These are phyloP conservation scores for Dictyostelium capitatum DNA, from an alignment of 78 protist species.

Conservation along the genomic window DNA sequence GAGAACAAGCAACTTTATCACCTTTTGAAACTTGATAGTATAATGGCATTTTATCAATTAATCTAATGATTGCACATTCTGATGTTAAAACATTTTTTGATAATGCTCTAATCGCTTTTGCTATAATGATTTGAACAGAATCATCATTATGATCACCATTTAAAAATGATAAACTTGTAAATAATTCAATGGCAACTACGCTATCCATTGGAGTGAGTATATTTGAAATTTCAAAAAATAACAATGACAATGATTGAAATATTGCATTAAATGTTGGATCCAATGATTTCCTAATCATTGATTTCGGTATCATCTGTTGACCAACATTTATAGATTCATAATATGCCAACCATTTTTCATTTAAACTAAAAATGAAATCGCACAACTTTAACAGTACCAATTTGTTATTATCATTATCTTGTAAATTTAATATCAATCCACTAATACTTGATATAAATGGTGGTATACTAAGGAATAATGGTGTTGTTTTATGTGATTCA, in stretches of 20 bases:
- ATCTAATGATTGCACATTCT: conserved; percentile 69
- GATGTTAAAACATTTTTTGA: conserved; percentile 36
- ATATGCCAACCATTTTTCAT: conserved; percentile 48
- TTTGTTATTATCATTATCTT: conserved; percentile 65
- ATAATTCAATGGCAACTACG: conserved; percentile 49
- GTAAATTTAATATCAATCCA: conserved; percentile 7
- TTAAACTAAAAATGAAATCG: conserved; percentile 38
- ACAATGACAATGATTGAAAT: conserved; percentile 8
- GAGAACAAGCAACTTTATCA: conserved; percentile 25
- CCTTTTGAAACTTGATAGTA: conserved; percentile 26
- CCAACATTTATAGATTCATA: background rate
- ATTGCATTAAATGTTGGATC: conserved; percentile 48
- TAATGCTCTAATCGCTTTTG: conserved; percentile 21
- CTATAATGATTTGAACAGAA: background rate
- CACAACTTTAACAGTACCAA: conserved; percentile 30
- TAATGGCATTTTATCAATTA: conserved; percentile 63
- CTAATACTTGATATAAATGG: conserved; percentile 35
- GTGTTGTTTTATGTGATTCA: conserved; percentile 30
- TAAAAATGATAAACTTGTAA: conserved; percentile 35
- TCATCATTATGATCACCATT: conserved; percentile 46
- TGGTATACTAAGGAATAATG: conserved; percentile 22
- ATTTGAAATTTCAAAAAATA: conserved; percentile 48
- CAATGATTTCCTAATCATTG: conserved; percentile 24
- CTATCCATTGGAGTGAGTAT: conserved; percentile 48
- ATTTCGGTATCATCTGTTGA: conserved; percentile 11